phyloP scores from a whole-genome alignment of 108 stramenopile species.

The Aurantiochytrium sp. region DNA sequence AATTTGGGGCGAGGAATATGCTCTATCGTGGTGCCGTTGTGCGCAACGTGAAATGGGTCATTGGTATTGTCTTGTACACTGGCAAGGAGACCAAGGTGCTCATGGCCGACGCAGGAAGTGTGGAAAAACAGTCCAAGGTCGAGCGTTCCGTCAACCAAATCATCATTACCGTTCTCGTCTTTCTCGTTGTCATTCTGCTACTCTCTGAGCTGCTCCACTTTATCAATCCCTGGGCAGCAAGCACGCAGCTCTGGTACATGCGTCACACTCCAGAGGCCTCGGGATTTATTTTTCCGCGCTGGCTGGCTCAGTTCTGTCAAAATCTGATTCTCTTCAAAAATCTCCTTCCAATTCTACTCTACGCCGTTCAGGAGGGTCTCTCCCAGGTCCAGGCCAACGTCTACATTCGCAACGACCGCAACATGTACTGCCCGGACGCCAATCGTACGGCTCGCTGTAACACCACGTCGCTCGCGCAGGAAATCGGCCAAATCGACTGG shows the following conservation, averaged over 20 bases:
- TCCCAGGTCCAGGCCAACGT: conserved; percentile 47
- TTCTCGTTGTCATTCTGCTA: conserved; percentile 20
- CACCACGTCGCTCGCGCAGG: conserved; percentile 43
- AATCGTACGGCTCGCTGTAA: conserved; percentile 43
- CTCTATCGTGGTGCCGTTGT: conserved; percentile 82
- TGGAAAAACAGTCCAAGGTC: conserved; percentile 79
- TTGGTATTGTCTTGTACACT: conserved; percentile 85
- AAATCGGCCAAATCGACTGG: conserved; percentile 45
- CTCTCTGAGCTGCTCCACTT: neutral
- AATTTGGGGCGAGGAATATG: conserved; percentile 45
- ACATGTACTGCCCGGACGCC: conserved; percentile 48
- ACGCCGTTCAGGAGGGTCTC: conserved; percentile 56
- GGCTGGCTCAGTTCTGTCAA: conserved; percentile 65
- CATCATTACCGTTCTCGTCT: conserved; percentile 33
- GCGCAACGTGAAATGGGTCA: conserved; percentile 88
- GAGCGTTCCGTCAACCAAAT: conserved; percentile 53
- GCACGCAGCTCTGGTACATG: conserved; percentile 35
- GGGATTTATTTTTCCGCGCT: conserved; percentile 16
- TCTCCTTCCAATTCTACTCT: conserved; percentile 57
- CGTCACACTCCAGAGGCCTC: neutral
- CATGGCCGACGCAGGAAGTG: conserved; percentile 76
- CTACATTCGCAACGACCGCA: conserved; percentile 32
- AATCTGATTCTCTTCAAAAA: conserved; percentile 68
- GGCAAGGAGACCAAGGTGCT: conserved; percentile 87
- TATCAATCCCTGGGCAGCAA: neutral